phyloP scores from a whole-genome alignment of 352 stramenopile genomes.

The Pilasporangium apinafurcum region DNA sequence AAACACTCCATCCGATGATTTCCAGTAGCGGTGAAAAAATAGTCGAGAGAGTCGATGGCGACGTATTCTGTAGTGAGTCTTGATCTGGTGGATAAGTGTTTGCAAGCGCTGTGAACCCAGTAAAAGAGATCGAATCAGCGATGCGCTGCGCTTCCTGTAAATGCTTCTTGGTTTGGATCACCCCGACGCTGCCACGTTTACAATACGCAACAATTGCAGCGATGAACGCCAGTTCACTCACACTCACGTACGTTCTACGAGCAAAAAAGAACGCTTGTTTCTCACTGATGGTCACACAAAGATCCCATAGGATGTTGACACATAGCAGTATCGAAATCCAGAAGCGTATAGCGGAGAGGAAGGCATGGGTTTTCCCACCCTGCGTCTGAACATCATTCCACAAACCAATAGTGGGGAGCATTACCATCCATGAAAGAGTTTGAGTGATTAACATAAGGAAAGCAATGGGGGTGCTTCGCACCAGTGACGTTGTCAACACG shows the following conservation, averaged over 20 bases:
- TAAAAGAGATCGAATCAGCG: slow-evolving; percentile 12
- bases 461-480: slow-evolving; percentile 25
- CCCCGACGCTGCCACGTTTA: slow-evolving; percentile 3
- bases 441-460: slow-evolving; percentile 26
- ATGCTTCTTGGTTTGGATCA: slow-evolving; percentile 9
- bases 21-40: slow-evolving; percentile 14
- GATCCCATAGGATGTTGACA: slow-evolving; percentile 31
- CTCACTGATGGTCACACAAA: slow-evolving; percentile 18
- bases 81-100: slow-evolving; percentile 18
- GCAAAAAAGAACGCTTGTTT: slow-evolving; percentile 12
- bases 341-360: slow-evolving; percentile 26
- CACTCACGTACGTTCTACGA: slow-evolving; percentile 23
- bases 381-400: slow-evolving; percentile 16
- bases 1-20: slow-evolving; percentile 7
- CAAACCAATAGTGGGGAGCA: slow-evolving; percentile 28
- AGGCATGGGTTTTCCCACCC: slow-evolving; percentile 16
- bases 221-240: slow-evolving; percentile 23
- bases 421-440: slow-evolving; percentile 40
- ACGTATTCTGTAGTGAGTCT: slow-evolving; percentile 10
- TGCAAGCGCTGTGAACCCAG: slow-evolving; percentile 8
- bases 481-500: slow-evolving; percentile 27
- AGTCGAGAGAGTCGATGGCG: slow-evolving; percentile 1
- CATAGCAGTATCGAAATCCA: slow-evolving; percentile 26
- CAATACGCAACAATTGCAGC: neutral
- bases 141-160: slow-evolving; percentile 9